These are phyloP conservation scores for Oemleria cerasiformis DNA, from an alignment of 306 rosid genomes.

Conservation along the genomic window DNA sequence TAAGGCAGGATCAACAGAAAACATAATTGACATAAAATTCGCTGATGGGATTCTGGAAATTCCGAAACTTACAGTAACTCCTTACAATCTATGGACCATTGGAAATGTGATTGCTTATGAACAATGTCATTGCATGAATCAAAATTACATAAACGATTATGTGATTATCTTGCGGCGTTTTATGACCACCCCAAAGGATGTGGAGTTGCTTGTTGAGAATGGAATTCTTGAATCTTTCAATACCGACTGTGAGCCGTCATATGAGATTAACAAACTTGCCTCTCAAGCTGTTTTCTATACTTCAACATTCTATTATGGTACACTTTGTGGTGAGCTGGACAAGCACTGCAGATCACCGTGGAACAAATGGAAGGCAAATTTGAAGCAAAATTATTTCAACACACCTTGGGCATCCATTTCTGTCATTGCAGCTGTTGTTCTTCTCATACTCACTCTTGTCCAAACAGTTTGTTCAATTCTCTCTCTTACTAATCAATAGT, in stretches of 20 bases:
- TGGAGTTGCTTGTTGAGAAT: constrained; percentile 27
- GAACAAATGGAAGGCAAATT: constrained; percentile 21
- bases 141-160: constrained; percentile 17
- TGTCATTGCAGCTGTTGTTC: constrained; percentile 17
- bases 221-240: constrained; percentile 5
- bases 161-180: constrained; percentile 22
- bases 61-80: too few relatives aligned
- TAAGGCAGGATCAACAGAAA: too few relatives aligned
- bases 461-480: too few relatives aligned
- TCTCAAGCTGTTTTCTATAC: too few relatives aligned
- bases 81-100: too few relatives aligned
- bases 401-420: constrained; percentile 32
- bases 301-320: neutral
- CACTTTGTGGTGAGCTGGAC: constrained; percentile 20
- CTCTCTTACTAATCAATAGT: too few relatives aligned
- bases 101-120: constrained; percentile 43
- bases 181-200: constrained; percentile 16
- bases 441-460: constrained; percentile 28
- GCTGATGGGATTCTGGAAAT: too few relatives aligned
- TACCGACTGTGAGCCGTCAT: neutral
- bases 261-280: too few relatives aligned
- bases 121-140: constrained; percentile 8
- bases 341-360: constrained; percentile 4
- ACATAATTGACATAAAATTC: too few relatives aligned
- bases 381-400: constrained; percentile 26